Percentiles rank a stretch among this genome's conserved stretches.
Conservation (phyloP, 306 rosid species). For the Quercus wislizeni region DNA sequence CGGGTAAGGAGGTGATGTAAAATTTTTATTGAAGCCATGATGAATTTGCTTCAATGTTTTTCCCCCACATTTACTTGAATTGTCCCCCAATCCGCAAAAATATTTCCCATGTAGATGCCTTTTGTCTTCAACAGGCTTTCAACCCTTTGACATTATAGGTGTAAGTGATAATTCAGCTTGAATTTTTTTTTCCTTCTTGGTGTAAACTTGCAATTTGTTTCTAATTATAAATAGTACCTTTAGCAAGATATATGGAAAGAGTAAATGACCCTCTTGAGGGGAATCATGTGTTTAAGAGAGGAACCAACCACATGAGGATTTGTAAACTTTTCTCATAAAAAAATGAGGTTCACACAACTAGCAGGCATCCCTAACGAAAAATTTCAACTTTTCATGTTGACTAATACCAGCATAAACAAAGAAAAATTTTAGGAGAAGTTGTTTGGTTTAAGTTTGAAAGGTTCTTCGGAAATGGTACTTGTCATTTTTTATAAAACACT, state of each 20-base stretch:
- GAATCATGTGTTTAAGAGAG: too few species aligned
- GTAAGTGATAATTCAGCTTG: not conserved
- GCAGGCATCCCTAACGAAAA: not conserved
- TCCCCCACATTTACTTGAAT: not conserved
- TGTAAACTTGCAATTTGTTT: not conserved
- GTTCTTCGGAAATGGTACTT: too few species aligned
- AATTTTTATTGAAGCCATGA: not conserved
- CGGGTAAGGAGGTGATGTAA: conserved; percentile 44
- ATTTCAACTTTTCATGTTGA: not conserved
- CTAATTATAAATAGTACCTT: not conserved
- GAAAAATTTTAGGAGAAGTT: not conserved
- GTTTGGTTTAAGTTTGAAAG: not conserved
- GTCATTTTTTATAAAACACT: too few species aligned
- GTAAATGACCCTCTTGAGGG: not conserved
- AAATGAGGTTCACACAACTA: not conserved
- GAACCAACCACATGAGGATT: too few species aligned
- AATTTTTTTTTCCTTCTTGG: not conserved
- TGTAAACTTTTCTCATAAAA: not conserved
- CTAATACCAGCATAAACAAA: not conserved
- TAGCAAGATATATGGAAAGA: not conserved
- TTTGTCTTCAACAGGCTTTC: not conserved
- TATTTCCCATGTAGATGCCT: not conserved
- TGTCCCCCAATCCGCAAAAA: not conserved
- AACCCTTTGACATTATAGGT: not conserved
- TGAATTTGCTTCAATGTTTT: not conserved